Evolutionary conservation across 805 yeast genomes (phyloP), one percentile per base, ranked within the genome.

Genomic region (Blastobotrys robertii): DNA sequence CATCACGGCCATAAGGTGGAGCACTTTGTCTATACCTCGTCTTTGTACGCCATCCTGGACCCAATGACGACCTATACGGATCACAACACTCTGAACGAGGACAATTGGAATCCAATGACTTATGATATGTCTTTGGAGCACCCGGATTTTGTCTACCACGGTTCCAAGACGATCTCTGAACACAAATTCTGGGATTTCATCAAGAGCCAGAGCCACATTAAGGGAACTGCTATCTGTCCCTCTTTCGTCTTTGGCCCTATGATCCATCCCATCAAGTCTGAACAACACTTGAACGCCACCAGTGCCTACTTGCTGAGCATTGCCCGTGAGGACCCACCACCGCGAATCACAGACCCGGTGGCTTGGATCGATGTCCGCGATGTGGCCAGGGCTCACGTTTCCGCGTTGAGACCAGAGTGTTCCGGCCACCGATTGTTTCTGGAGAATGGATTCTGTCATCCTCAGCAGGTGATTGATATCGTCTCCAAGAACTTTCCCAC

Each of bases 361-460:
- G 54, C 51, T n/a, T 68, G 57, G 42, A 63, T 73, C 33, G 81
- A 77, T 56, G 82, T 77, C 6, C 67, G 81, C 51, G 82, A 78
- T 52, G 64, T 74, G 46, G 50, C 50, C 1, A 66, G 65, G 34
- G 45, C 46, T 9, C 43, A 42, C 29, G 48, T 39, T 4, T 16
- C 35, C 16, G 13, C 35, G 4, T 15, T 33, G 13, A 15, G 15
- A 30, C 25, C 25, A 19, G 25, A 19, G 6, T 19, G 25, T 19
- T 19, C 25, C 25, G 25, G 25, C 25, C 25, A 19, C 25, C 25
- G 25, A 19, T 6, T 19, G 25, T 6, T 19, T 19, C 25, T 19
- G 25, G 25, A 19, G 25, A 19, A 19, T 19, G 25, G 25, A 19
- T 19, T 4, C 25, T 19, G 25, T 19, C 25, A 19, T 6, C 25